Evolutionary conservation across 2,329 filamentous ascomycete species (phyloP), one percentile per base, ranked within the genome.

Genomic region (Verticillium dahliae): DNA sequence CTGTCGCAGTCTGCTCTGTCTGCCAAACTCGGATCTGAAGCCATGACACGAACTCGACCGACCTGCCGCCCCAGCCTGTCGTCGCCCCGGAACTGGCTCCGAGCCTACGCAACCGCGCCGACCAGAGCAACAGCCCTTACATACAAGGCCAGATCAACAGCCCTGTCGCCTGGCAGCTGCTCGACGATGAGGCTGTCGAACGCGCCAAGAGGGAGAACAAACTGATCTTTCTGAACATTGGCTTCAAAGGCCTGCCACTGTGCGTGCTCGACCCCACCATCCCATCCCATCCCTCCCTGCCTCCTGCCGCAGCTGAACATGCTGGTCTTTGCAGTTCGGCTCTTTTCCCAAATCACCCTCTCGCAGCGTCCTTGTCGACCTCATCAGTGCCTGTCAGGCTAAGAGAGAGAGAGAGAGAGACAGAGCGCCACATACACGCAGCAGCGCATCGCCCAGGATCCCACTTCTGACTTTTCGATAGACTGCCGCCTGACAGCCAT

Each of bases 221-320:
- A 70, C 81, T 97, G 62, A 88, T 99, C 63, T 98, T 97, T 72
- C 80, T 98, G 64, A 96, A 94, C 73, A 93, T 98, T 70, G 95
- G 95, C 57, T 99, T 97, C 79, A 90, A 90, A 90, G 22, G 92
- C 95, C 52, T 98, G 95, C 73, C 94, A 98, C 78, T 96, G 95
- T 95, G 78, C 72, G 89, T 80, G 27, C 50, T 38, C 59, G 27
- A 6, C 59, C 58, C 14, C n/a, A 33, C 13, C 27, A 27, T 27
- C 27, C 27, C 27, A 27, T 27, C 27, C 27, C 27, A 27, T 27
- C 27, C 22, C 9, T 10, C 22, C 34, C 45, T 54, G 52, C 15
- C 59, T 64, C 18, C 62, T 58, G 45, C 6, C 11, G 7, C 10
- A 18, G 9, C 13, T 37, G 35, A 10, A 2, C 11, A 10, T 27